Percentiles rank a stretch among this genome's conserved stretches.
Conservation (phyloP, 1,139 yeast genomes). For the Arxiozyma telluris region DNA sequence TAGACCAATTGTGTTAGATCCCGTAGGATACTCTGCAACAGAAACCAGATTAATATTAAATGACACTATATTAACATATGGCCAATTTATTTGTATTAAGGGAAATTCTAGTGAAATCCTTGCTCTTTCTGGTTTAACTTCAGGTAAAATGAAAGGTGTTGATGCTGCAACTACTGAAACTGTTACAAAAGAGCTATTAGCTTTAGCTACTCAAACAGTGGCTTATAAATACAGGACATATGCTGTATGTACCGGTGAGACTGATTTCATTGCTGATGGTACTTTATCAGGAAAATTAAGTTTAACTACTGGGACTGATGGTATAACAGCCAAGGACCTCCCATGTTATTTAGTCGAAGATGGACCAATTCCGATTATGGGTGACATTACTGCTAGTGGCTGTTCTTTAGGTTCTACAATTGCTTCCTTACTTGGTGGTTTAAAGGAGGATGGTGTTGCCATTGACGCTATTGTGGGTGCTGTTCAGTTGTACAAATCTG, state of each 20-base stretch:
- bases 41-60: conserved; percentile 44
- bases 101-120: conserved; percentile 83
- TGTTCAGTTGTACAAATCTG: conserved; percentile 51
- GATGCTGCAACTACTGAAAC: conserved; percentile 46
- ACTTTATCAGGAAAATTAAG: conserved; percentile 21
- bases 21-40: conserved; percentile 89
- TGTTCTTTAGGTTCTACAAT: conserved; percentile 75
- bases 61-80: conserved; percentile 42
- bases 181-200: conserved; percentile 28
- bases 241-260: conserved; percentile 64
- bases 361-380: conserved; percentile 66
- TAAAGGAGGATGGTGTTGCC: conserved; percentile 30
- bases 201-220: conserved; percentile 41
- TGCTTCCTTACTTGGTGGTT: conserved; percentile 49
- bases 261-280: conserved; percentile 43
- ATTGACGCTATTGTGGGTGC: conserved; percentile 51
- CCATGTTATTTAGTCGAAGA: conserved; percentile 30
- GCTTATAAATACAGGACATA: conserved; percentile 48
- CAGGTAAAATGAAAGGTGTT: conserved; percentile 60
- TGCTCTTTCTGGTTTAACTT: conserved; percentile 35
- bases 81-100: conserved; percentile 63
- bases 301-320: conserved; percentile 16
- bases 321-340: conserved; percentile 23
- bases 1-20: conserved; percentile 71
- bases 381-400: conserved; percentile 79